Conservation (phyloP, 2,329 filamentous ascomycete genomes). For the Dendrostoma leiphaemia region DNA sequence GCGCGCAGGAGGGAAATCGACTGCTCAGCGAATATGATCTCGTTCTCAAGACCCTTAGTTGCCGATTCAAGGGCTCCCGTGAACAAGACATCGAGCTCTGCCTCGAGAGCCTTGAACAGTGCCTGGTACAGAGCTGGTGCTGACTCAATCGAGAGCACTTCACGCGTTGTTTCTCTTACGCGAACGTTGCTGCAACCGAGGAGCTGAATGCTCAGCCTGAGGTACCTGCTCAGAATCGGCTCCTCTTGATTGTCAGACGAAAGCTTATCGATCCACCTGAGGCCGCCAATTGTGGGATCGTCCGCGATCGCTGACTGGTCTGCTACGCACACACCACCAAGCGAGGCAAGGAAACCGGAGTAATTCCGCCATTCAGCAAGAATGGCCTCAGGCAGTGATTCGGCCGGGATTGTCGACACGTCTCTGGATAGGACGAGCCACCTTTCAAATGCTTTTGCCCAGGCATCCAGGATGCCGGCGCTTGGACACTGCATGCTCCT, state of each 20-base stretch:
- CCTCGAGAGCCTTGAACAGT: conserved; percentile 63
- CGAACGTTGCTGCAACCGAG: conserved; percentile 62
- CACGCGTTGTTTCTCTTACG: conserved; percentile 65
- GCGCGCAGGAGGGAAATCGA: conserved; percentile 61
- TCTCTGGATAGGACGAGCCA: conserved; percentile 66
- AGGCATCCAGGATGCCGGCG: conserved; percentile 64
- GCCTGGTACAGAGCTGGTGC: conserved; percentile 60
- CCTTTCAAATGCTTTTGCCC: conserved; percentile 63
- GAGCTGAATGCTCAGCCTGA: conserved; percentile 63
- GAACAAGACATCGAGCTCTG: conserved; percentile 62
- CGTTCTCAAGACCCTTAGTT: conserved; percentile 52
- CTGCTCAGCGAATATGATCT: conserved; percentile 67
- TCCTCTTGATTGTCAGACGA: conserved; percentile 60
- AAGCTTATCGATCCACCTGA: conserved; percentile 64
- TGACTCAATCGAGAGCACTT: conserved; percentile 64
- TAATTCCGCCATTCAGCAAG: conserved; percentile 67
- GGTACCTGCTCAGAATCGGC: conserved; percentile 56
- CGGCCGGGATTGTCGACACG: conserved; percentile 51
- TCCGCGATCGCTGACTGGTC: conserved; percentile 56
- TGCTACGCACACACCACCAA: conserved; percentile 64
- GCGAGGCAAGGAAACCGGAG: conserved; percentile 65
- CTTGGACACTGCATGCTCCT: conserved; percentile 61
- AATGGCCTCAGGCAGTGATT: conserved; percentile 53
- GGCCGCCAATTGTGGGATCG: conserved; percentile 53
- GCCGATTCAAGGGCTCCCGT: conserved; percentile 51